Evolutionary conservation across 208 protist genomes (phyloP).

Genomic region (Acanthamoeba divionensis): DNA sequence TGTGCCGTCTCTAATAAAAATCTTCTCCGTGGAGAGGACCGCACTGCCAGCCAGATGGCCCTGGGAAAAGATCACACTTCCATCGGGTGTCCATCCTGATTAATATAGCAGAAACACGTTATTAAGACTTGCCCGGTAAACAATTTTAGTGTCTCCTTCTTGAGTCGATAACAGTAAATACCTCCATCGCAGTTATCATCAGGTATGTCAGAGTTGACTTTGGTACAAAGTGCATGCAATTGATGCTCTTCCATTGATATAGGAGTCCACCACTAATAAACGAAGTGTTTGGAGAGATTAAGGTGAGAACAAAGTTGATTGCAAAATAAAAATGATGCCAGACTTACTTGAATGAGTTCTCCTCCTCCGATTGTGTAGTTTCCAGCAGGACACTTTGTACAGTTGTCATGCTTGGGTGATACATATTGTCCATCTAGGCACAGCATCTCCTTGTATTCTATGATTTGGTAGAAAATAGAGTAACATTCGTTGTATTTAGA

Average conservation of each 20-base stretch:
- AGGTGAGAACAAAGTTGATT: neutral
- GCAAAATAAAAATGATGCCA: neutral
- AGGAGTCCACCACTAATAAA: slow-evolving; percentile 6
- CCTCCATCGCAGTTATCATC: too few relatives aligned
- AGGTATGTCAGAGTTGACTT: too few relatives aligned
- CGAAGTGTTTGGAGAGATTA: neutral
- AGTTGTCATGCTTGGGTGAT: neutral
- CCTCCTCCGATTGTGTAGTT: slow-evolving; percentile 37
- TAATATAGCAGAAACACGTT: too few relatives aligned
- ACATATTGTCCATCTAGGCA: slow-evolving; percentile 34
- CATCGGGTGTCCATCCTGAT: slow-evolving; percentile 12
- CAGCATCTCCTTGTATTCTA: neutral
- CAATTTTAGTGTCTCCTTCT: too few relatives aligned
- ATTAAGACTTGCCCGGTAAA: too few relatives aligned
- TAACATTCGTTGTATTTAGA: too few relatives aligned
- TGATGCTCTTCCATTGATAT: neutral
- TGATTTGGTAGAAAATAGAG: too few relatives aligned
- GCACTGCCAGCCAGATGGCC: slow-evolving; percentile 11
- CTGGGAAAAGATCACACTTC: neutral
- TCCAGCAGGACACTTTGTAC: neutral
- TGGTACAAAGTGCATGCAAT: neutral
- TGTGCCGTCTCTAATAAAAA: neutral
- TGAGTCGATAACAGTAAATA: too few relatives aligned
- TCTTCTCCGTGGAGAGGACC: neutral
- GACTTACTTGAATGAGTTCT: neutral